Percentiles rank a stretch among this genome's conserved stretches.
These are phyloP conservation scores for Cudoniella acicularis DNA, from an alignment of 495 filamentous ascomycete species.

Conservation along the genomic window DNA sequence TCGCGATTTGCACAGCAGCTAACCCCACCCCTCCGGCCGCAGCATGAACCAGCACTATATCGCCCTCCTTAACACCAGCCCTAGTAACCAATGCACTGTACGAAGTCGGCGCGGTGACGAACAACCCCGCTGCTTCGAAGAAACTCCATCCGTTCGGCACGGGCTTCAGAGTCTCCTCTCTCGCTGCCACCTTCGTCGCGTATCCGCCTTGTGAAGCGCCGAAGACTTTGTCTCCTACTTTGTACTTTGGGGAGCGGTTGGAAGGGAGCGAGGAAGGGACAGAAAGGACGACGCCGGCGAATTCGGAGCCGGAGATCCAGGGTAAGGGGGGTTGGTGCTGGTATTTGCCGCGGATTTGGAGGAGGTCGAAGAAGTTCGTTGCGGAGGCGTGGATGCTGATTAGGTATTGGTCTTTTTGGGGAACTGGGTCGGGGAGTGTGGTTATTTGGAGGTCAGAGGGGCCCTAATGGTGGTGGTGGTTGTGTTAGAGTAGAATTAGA, in stretches of 20 bases:
- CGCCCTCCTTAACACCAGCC: constrained; percentile 70
- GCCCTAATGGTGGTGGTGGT: constrained; percentile 44
- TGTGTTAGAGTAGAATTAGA: constrained; percentile 10
- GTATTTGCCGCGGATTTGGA: constrained; percentile 38
- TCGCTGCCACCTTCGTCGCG: constrained; percentile 66
- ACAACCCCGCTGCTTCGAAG: constrained; percentile 80
- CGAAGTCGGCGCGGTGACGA: constrained; percentile 86
- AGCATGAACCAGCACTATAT: constrained; percentile 88
- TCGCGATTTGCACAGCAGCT: constrained; percentile 89
- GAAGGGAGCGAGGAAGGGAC: constrained; percentile 46
- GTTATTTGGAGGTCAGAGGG: constrained; percentile 75
- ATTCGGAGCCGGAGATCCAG: constrained; percentile 86
- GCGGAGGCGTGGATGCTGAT: constrained; percentile 84
- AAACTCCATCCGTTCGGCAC: constrained; percentile 79
- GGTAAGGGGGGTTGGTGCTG: constrained; percentile 67
- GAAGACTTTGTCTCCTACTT: constrained; percentile 78
- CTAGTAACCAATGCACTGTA: constrained; percentile 81
- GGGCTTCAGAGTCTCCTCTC: constrained; percentile 63
- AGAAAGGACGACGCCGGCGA: constrained; percentile 71
- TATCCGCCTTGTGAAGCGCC: constrained; percentile 85
- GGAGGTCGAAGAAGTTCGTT: constrained; percentile 87
- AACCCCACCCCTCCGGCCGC: constrained; percentile 90
- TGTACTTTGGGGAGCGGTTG: constrained; percentile 49
- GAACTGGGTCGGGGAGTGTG: constrained; percentile 66
- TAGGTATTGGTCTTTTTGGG: constrained; percentile 71